Conservation (phyloP, 176 grass and related monocot species). For the Poa annua region DNA sequence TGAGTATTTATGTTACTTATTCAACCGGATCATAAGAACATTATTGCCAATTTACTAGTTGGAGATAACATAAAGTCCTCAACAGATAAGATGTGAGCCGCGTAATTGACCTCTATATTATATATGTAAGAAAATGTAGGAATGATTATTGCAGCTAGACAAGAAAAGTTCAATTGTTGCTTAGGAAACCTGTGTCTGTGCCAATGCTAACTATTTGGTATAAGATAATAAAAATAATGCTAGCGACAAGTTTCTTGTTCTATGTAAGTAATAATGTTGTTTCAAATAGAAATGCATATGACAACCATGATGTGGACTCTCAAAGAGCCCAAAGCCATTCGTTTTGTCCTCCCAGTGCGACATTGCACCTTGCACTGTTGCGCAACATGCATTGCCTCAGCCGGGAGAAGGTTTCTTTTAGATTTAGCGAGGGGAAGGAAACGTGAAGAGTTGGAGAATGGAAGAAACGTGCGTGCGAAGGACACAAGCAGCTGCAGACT, state of each 20-base stretch:
- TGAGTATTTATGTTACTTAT: no score
- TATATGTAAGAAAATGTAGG: no score
- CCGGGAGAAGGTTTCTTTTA: background rate
- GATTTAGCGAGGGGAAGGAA: background rate
- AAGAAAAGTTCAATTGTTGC: background rate
- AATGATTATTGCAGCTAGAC: no score
- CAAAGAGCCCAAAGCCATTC: background rate
- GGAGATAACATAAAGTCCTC: no score
- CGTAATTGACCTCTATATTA: no score
- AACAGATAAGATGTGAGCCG: no score
- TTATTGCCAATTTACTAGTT: no score
- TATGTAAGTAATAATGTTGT: background rate
- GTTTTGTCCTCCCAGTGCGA: constrained; percentile 7
- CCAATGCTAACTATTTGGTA: no score
- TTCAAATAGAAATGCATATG: constrained; percentile 20
- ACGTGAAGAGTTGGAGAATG: background rate
- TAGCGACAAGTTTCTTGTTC: background rate
- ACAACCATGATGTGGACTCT: background rate
- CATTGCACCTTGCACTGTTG: background rate
- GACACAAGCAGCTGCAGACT: background rate
- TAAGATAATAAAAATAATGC: no score
- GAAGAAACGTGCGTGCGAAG: background rate
- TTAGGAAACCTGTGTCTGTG: no score
- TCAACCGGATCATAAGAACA: no score
- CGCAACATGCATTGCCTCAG: constrained; percentile 13